These are phyloP conservation scores for Rhizopogon rudus DNA, from an alignment of 768 basidiomycete species.

Conservation along the genomic window DNA sequence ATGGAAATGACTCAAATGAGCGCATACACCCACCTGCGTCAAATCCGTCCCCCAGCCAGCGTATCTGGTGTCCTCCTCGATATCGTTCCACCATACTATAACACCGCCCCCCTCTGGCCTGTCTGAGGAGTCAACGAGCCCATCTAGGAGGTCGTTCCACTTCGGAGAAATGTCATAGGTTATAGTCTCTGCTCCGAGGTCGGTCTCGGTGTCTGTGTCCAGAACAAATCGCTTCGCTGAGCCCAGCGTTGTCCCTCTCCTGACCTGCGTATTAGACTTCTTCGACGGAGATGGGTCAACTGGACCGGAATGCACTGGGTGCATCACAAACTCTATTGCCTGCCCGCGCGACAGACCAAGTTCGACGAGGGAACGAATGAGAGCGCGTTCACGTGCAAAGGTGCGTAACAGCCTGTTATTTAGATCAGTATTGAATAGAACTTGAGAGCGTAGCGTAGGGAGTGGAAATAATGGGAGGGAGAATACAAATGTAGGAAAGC, in stretches of 20 bases:
- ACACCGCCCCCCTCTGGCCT: slow-evolving; percentile 69
- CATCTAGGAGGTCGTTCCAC: slow-evolving; percentile 38
- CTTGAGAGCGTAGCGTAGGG: neutral
- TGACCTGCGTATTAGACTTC: neutral
- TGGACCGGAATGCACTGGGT: slow-evolving; percentile 45
- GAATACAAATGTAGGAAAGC: neutral
- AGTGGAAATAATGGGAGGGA: neutral
- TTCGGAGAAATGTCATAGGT: slow-evolving; percentile 73
- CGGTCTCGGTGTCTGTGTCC: slow-evolving; percentile 21
- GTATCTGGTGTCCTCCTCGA: slow-evolving; percentile 76
- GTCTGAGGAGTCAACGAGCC: slow-evolving; percentile 90
- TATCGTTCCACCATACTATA: slow-evolving; percentile 86
- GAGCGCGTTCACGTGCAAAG: slow-evolving; percentile 64
- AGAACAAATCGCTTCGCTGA: slow-evolving; percentile 8
- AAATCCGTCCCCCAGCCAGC: slow-evolving; percentile 34
- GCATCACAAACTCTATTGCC: slow-evolving; percentile 70
- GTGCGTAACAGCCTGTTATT: slow-evolving; percentile 54
- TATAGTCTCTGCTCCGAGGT: slow-evolving; percentile 50
- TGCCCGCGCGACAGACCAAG: slow-evolving; percentile 61
- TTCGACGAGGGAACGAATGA: slow-evolving; percentile 52
- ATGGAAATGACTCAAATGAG: neutral
- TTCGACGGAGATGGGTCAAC: neutral
- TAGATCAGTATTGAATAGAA: neutral
- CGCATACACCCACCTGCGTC: slow-evolving; percentile 44
- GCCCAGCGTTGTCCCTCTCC: neutral